Base-by-base conservation (phyloP, 345 rosid genomes). In the Mallotus nudiflorus region DNA sequence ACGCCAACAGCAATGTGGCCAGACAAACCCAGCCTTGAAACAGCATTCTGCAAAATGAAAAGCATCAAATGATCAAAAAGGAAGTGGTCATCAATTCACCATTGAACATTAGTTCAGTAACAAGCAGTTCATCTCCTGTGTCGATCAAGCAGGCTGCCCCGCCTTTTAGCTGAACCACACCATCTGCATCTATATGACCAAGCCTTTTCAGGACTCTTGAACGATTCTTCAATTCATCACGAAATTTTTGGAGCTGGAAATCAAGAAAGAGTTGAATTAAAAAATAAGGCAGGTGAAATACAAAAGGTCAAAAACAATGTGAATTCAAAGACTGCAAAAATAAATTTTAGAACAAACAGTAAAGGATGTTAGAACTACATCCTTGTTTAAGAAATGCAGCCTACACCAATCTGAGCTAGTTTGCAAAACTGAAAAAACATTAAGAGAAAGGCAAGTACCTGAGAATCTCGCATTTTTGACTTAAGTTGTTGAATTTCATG, bases 131-230 rank as follows among this genome's bases (percentile, higher is more conserved):
- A 78, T 95, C 99, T 81, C 97, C 99, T 25, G 99, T 95, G 84
- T 95, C 99, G 73, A 95, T 88, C 88, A 95, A 88, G 82, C 98
- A 95, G 68, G 99, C 98, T 79, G 98, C 99, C 72, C 98, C 84
- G 71, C 99, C 98, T 81, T 92, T 95, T 62, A 95, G 71, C 84
- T 85, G 96, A 77, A 95, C 96, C 6, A 92, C 88, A 76, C 96
- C 87, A 73, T 90, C 97, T 18, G 86, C 92, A 77, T 92, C 86
- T 70, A 92, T 84, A 80, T 92, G 97, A 62, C 99, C 98, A 62
- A 95, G 97, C 83, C 94, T 92, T 81, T 90, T 92, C 82, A 95
- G 78, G 62, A 90, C 99, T 67, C 98, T 78, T 24, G 97, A 85
- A 58, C 98, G 99, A 71, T 95, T 95, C 81, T 77, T 90, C 37